phyloP scores from a whole-genome alignment of 2,329 filamentous ascomycete genomes.

The Penicillium sp. region DNA sequence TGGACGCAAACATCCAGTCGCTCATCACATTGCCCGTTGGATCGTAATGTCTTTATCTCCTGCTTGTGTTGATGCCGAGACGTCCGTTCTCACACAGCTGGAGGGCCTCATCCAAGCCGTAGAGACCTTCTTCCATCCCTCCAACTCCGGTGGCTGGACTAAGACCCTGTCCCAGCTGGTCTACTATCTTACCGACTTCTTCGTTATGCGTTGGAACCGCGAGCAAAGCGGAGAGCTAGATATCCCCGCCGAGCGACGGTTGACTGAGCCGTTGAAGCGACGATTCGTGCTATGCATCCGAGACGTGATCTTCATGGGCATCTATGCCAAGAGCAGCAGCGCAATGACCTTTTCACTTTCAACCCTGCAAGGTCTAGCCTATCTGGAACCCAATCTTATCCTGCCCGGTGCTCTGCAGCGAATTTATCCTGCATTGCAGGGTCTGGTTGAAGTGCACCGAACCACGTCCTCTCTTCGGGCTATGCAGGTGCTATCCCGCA shows the following conservation, averaged over 20 bases:
- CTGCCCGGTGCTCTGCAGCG: conserved; percentile 90
- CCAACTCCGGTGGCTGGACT: conserved; percentile 91
- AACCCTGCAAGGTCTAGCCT: conserved; percentile 85
- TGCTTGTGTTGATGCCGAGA: conserved; percentile 71
- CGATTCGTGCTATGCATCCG: conserved; percentile 87
- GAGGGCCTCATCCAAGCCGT: conserved; percentile 92
- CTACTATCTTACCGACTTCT: conserved; percentile 91
- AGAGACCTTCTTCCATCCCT: conserved; percentile 98
- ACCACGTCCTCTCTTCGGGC: conserved; percentile 92
- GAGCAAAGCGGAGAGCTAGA: conserved; percentile 92
- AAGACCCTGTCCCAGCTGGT: conserved; percentile 86
- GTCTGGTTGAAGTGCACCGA: conserved; percentile 92
- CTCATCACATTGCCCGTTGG: conserved; percentile 90
- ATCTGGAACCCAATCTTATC: conserved; percentile 86
- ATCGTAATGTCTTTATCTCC: conserved; percentile 93
- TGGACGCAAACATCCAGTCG: conserved; percentile 85
- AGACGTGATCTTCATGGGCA: conserved; percentile 96
- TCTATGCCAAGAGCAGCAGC: conserved; percentile 92
- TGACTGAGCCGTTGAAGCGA: conserved; percentile 78
- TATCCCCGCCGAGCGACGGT: conserved; percentile 73
- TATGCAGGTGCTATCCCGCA: conserved; percentile 85
- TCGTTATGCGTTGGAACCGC: conserved; percentile 96
- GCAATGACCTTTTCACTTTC: conserved; percentile 90
- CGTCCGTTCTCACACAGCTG: conserved; percentile 79
- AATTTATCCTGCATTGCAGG: conserved; percentile 96